A percentile compares a stretch with the other conserved stretches of the same genome.
These are phyloP conservation scores for Paxillus involutus DNA, from an alignment of 768 basidiomycete genomes.

Conservation along the genomic window DNA sequence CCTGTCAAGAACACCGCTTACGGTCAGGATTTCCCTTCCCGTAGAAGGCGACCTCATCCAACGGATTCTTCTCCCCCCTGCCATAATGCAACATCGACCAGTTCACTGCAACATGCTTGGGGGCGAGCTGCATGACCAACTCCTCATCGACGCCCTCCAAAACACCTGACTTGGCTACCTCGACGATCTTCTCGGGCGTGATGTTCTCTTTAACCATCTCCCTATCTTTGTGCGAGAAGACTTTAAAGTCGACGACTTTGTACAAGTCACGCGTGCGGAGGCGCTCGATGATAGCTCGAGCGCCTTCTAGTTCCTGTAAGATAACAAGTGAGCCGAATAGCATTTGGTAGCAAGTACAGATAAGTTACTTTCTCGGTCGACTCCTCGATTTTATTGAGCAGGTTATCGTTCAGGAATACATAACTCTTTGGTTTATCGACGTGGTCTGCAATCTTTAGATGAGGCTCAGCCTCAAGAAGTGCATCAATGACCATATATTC, in stretches of 20 bases:
- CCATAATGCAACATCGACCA: slow-evolving; percentile 73
- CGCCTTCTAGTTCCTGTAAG: slow-evolving; percentile 53
- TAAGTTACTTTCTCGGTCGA: slow-evolving; percentile 34
- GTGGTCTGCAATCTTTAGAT: slow-evolving; percentile 56
- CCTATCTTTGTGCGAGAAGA: slow-evolving; percentile 37
- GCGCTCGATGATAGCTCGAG: slow-evolving; percentile 62
- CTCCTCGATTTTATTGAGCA: slow-evolving; percentile 59
- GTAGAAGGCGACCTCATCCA: slow-evolving; percentile 72
- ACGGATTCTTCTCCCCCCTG: slow-evolving; percentile 67
- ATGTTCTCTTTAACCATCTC: slow-evolving; percentile 25
- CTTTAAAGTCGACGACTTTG: slow-evolving; percentile 65
- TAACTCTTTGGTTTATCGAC: slow-evolving; percentile 60
- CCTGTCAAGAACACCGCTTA: slow-evolving; percentile 29
- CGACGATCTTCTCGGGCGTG: slow-evolving; percentile 45
- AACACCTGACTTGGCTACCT: slow-evolving; percentile 34
- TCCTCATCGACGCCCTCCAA: slow-evolving; percentile 25
- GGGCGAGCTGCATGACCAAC: slow-evolving; percentile 36
- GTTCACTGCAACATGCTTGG: slow-evolving; percentile 62
- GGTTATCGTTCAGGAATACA: slow-evolving; percentile 66
- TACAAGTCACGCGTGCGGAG: slow-evolving; percentile 68
- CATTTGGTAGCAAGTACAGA: no score
- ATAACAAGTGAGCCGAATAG: neutral
- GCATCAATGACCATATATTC: slow-evolving; percentile 87
- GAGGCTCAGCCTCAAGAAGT: slow-evolving; percentile 64
- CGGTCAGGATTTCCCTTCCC: slow-evolving; percentile 61